Conservation (phyloP, 2,329 filamentous ascomycete species). For the Claviceps pusilla region DNA sequence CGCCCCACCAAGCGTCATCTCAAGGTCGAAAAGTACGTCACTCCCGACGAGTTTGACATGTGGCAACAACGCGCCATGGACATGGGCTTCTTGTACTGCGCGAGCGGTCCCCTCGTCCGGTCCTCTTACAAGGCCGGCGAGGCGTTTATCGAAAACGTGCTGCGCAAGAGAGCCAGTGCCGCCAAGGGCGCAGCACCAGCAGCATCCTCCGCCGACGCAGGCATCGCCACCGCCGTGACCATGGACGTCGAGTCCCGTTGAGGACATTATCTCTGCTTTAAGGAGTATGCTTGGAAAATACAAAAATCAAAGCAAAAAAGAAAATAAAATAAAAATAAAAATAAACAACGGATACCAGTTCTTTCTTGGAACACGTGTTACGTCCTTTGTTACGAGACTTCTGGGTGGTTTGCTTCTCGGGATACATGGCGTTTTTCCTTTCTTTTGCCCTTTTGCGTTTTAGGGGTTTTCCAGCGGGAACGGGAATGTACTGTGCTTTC, state of each 20-base stretch:
- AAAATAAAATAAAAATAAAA: too few species aligned
- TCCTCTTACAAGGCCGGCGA: slow-evolving; percentile 97
- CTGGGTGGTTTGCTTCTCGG: background rate
- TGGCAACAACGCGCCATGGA: slow-evolving; percentile 85
- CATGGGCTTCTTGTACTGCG: slow-evolving; percentile 93
- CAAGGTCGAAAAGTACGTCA: slow-evolving; percentile 90
- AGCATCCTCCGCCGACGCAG: slow-evolving; percentile 11
- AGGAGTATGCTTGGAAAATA: too few species aligned
- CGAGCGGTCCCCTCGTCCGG: slow-evolving; percentile 79
- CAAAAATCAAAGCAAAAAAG: too few species aligned
- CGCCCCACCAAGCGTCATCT: slow-evolving; percentile 95
- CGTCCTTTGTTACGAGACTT: too few species aligned
- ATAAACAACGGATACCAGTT: too few species aligned
- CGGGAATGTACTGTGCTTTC: background rate
- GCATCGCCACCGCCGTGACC: slow-evolving; percentile 25
- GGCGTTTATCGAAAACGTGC: slow-evolving; percentile 95
- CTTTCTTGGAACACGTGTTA: too few species aligned
- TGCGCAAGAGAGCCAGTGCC: slow-evolving; percentile 58
- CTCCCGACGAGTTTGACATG: slow-evolving; percentile 76
- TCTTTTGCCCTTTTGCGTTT: too few species aligned
- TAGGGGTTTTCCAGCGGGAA: background rate
- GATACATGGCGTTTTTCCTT: slow-evolving; percentile 5
- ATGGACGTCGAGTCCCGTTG: slow-evolving; percentile 18
- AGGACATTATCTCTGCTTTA: too few species aligned
- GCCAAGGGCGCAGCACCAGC: slow-evolving; percentile 17